Evolutionary conservation across 345 rosid genomes (phyloP).

Genomic region (Bretschneidera sinensis): DNA sequence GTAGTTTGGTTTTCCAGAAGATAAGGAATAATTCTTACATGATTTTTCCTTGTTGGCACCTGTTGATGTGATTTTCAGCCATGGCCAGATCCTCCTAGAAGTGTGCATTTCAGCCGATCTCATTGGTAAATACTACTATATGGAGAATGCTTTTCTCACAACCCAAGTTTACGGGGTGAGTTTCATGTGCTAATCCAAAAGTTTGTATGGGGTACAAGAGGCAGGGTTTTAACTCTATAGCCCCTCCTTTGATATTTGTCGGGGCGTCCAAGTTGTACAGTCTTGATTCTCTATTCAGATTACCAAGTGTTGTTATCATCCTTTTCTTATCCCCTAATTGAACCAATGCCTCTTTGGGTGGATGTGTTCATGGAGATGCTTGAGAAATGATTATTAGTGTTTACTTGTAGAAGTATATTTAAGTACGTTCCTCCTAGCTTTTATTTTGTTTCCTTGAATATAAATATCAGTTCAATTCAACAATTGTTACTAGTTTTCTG

Average conservation of each 20-base stretch:
- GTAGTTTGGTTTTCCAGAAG: slow-evolving; percentile 21
- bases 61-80: slow-evolving; percentile 19
- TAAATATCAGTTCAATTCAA: too few relatives aligned
- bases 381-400: background rate
- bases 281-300: too few relatives aligned
- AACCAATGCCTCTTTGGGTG: background rate
- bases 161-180: background rate
- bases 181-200: too few relatives aligned
- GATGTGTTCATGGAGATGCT: background rate
- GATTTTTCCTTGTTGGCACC: slow-evolving; percentile 12
- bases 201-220: too few relatives aligned
- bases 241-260: too few relatives aligned
- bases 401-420: background rate
- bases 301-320: background rate
- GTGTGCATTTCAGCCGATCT: slow-evolving; percentile 11
- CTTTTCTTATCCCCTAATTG: background rate
- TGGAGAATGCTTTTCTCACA: background rate
- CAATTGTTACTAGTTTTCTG: too few relatives aligned
- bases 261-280: too few relatives aligned
- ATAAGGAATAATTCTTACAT: too few relatives aligned
- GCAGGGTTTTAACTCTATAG: too few relatives aligned
- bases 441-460: too few relatives aligned
- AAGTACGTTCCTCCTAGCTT: too few relatives aligned
- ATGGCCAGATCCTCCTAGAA: slow-evolving; percentile 19
- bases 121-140: background rate